A percentile compares a stretch with the other conserved stretches of the same genome.
Evolutionary conservation across 371 early-diverging fungal genomes (phyloP).

Genomic region (Mucor velutinosus): DNA sequence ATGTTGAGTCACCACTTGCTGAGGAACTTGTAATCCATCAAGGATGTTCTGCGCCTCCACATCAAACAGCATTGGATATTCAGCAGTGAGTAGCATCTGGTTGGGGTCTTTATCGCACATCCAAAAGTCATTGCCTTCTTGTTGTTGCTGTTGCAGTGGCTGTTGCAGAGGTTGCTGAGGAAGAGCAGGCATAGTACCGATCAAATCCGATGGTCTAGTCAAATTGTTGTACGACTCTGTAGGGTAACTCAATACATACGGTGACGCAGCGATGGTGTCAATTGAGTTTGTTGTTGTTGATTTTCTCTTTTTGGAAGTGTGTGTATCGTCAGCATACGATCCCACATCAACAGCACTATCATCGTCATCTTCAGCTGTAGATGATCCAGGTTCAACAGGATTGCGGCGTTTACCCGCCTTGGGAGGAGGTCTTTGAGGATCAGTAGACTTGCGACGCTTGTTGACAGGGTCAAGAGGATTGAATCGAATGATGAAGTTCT

Average conservation of each 20-base stretch:
- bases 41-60: conserved; percentile 20
- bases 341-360: conserved; percentile 8
- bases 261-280: conserved; percentile 20
- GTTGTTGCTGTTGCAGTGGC: background rate
- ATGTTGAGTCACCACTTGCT: conserved; percentile 1
- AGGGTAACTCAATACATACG: background rate
- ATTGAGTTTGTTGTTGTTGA: conserved; percentile 14
- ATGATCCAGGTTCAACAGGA: conserved; percentile 18
- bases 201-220: conserved; percentile 17
- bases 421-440: conserved; percentile 12
- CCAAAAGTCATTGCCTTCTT: conserved; percentile 13
- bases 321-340: conserved; percentile 1
- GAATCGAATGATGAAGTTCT: conserved; percentile 21
- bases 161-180: background rate
- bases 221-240: conserved; percentile 3
- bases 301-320: conserved; percentile 28
- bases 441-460: conserved; percentile 2
- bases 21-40: conserved; percentile 14
- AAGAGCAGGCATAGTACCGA: conserved; percentile 4
- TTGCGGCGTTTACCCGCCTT: conserved; percentile 13
- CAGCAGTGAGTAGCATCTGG: conserved; percentile 14
- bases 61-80: conserved; percentile 11
- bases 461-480: conserved; percentile 4
- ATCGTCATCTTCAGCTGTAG: conserved; percentile 8
- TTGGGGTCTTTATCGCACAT: conserved; percentile 16